These are phyloP conservation scores for Fusarium circinatum DNA, from an alignment of 2,329 filamentous ascomycete genomes.

Conservation along the genomic window DNA sequence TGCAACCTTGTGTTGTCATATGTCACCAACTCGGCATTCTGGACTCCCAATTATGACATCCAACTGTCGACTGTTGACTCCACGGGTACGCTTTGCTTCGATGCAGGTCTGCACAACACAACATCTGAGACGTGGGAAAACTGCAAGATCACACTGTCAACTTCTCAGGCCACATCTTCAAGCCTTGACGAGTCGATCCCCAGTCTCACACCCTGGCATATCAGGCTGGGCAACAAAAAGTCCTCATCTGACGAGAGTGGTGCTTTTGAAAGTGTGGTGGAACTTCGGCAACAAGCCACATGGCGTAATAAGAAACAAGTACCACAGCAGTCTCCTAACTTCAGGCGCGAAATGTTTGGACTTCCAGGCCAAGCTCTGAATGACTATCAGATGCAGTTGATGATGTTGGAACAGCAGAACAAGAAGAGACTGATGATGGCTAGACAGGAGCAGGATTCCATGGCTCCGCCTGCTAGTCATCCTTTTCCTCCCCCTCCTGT, in stretches of 20 bases:
- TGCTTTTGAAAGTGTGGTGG: slow-evolving; percentile 53
- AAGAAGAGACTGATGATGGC: slow-evolving; percentile 88
- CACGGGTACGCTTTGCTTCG: slow-evolving; percentile 66
- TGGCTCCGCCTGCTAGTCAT: not conserved
- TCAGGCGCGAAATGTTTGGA: slow-evolving; percentile 21
- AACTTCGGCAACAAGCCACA: slow-evolving; percentile 47
- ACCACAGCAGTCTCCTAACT: slow-evolving; percentile 47
- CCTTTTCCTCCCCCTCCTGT: not conserved
- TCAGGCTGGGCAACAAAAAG: slow-evolving; percentile 57
- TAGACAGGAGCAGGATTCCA: slow-evolving; percentile 75
- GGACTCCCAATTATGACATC: slow-evolving; percentile 71
- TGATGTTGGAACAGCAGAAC: slow-evolving; percentile 87
- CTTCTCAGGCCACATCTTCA: slow-evolving; percentile 68
- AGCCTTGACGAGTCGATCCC: slow-evolving; percentile 67
- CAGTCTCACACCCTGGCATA: slow-evolving; percentile 64
- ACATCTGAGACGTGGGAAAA: slow-evolving; percentile 72
- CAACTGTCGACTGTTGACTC: slow-evolving; percentile 66
- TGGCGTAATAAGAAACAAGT: slow-evolving; percentile 50
- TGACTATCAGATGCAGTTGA: slow-evolving; percentile 89
- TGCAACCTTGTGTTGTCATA: slow-evolving; percentile 68
- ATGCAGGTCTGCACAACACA: slow-evolving; percentile 69
- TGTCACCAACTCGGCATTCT: slow-evolving; percentile 66
- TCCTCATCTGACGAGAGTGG: slow-evolving; percentile 27
- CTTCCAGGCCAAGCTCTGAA: not conserved
- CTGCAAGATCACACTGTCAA: slow-evolving; percentile 70